Percentiles rank a stretch among this genome's conserved stretches.
phyloP scores from a whole-genome alignment of 495 filamentous ascomycete species.

The Daldinia vernicosa region DNA sequence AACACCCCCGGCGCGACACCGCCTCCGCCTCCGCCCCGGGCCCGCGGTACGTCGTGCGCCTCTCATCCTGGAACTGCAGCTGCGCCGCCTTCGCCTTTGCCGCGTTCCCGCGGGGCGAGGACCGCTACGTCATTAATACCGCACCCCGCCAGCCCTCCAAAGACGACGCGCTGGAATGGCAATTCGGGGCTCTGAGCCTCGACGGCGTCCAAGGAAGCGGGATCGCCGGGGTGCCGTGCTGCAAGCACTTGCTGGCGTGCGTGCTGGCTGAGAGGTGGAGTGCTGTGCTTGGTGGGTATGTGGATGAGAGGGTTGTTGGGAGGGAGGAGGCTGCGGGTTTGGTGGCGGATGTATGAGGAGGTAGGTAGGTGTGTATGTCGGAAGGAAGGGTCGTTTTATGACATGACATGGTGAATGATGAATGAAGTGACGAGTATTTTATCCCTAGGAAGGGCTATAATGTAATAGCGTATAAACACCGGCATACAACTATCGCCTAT shows the following conservation, averaged over 20 bases:
- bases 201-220: slow-evolving; percentile 43
- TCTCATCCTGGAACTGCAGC: slow-evolving; percentile 86
- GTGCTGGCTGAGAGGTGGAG: slow-evolving; percentile 74
- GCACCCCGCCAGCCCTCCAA: too few species aligned
- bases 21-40: slow-evolving; percentile 31
- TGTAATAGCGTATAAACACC: not conserved
- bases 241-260: slow-evolving; percentile 91
- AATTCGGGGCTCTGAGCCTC: slow-evolving; percentile 53
- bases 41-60: slow-evolving; percentile 71
- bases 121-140: not conserved
- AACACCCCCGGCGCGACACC: slow-evolving; percentile 40
- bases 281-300: slow-evolving; percentile 62
- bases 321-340: slow-evolving; percentile 79
- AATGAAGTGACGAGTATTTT: slow-evolving; percentile 13
- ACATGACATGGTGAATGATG: slow-evolving; percentile 2
- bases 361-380: not conserved
- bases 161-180: slow-evolving; percentile 34
- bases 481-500: not conserved
- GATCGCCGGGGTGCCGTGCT: slow-evolving; percentile 64
- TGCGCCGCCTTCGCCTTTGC: slow-evolving; percentile 84
- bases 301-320: slow-evolving; percentile 62
- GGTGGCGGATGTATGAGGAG: slow-evolving; percentile 68
- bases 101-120: slow-evolving; percentile 60
- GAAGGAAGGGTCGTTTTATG: not conserved
- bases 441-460: not conserved